Conservation (phyloP, 2,329 filamentous ascomycete species). For the Colletotrichum shisoi region DNA sequence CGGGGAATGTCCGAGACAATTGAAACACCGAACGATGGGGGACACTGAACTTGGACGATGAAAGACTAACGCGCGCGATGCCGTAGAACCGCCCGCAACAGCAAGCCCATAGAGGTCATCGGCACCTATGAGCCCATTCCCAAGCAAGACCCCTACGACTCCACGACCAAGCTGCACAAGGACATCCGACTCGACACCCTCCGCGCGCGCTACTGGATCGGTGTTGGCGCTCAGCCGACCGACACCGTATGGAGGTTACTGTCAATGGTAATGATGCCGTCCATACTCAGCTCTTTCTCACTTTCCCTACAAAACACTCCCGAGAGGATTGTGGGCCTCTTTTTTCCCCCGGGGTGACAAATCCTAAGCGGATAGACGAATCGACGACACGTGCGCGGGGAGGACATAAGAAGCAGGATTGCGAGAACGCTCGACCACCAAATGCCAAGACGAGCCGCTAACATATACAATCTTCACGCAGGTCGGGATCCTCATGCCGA, state of each 20-base stretch:
- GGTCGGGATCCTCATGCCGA: conserved; percentile 54
- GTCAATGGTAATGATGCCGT: conserved; percentile 67
- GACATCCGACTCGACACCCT: conserved; percentile 86
- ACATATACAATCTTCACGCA: conserved; percentile 36
- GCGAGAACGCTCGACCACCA: background rate
- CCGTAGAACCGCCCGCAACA: conserved; percentile 80
- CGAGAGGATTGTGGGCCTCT: background rate
- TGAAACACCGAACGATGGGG: background rate
- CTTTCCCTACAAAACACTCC: background rate
- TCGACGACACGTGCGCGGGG: too few species aligned
- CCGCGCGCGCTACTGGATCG: conserved; percentile 92
- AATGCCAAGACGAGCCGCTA: background rate
- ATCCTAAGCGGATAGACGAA: too few species aligned
- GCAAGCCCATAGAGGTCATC: conserved; percentile 91
- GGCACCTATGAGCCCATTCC: conserved; percentile 77
- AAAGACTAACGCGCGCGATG: background rate
- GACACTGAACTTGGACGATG: background rate
- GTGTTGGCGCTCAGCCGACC: conserved; percentile 93
- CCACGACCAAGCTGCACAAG: conserved; percentile 78
- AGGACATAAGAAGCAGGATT: background rate
- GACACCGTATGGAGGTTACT: conserved; percentile 88
- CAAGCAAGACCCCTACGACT: conserved; percentile 66
- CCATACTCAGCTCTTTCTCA: background rate
- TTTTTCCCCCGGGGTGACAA: too few species aligned
- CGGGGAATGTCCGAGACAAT: too few species aligned